Base-by-base conservation (phyloP, 1,284 basidiomycete genomes). In the Cystobasidium slooffiae region DNA sequence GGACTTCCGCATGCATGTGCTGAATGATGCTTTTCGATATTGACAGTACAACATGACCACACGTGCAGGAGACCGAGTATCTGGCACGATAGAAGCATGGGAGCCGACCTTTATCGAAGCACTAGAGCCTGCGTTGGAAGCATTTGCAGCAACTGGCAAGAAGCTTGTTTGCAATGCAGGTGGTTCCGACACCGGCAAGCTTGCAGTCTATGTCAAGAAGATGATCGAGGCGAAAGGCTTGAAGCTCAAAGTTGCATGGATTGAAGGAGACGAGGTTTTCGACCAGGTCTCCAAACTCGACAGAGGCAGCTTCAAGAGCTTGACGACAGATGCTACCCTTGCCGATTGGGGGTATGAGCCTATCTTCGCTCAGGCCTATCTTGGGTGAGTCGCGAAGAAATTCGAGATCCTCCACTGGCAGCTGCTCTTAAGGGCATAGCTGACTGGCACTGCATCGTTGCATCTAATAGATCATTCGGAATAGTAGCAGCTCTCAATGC, bases 401-500 rank as follows among this genome's bases (percentile, higher is more conserved):
- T 1, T 37, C 9, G 65, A 39, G n/a, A 56, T 5, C 14, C 8
- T 22, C 10, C 24, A 6, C 12, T 31, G 53, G 16, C 22, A 8
- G 20, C 43, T 24, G 20, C 14, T n/a, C 8, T 14, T 3, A 10
- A 52, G 22, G 18, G 20, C 52, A 31, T 16, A 61, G 18, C 41
- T 55, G 39, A 59, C 46, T 14, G 44, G 16, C 46, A 61, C n/a
- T 9, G 16, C 47, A 24, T 49, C 49, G 31, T 31, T 31, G 31
- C 31, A 31, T n/a, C 56, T n/a, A 7, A 7, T 31, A 66, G 64
- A 47, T 66, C 64, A 37, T 66, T n/a, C 52, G 77, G 74, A 20
- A 76, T 78, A 37, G 75, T 68, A 9, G 75, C 66, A 69, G 75
- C 78, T 55, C 16, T 75, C 44, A 12, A 73, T 6, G 22, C 68